Evolutionary conservation across 73 alveolate genomes (phyloP).

Genomic region (Tetrahymena borealis): DNA sequence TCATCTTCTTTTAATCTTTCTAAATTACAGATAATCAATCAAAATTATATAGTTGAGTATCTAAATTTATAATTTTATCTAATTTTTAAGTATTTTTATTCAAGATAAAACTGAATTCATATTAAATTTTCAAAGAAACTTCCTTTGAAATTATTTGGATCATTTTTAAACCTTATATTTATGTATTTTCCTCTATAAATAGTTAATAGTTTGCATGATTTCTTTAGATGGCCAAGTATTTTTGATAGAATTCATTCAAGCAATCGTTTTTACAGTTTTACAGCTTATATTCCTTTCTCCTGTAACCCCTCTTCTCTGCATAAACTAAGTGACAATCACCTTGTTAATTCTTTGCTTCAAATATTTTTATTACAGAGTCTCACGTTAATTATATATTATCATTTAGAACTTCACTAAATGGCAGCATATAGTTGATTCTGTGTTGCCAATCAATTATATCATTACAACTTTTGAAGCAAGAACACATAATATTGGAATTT

Average conservation of each 20-base stretch:
- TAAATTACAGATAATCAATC: too few relatives aligned
- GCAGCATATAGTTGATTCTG: background rate
- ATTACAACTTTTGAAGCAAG: background rate
- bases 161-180: too few relatives aligned
- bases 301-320: background rate
- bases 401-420: background rate
- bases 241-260: background rate
- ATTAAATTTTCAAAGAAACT: too few relatives aligned
- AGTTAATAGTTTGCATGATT: background rate
- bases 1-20: too few relatives aligned
- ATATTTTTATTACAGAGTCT: background rate
- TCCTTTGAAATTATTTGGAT: too few relatives aligned
- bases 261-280: background rate
- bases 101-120: too few relatives aligned
- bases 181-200: too few relatives aligned
- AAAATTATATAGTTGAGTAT: too few relatives aligned
- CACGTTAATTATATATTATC: background rate
- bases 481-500: background rate
- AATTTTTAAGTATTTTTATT: too few relatives aligned
- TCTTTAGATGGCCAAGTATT: background rate
- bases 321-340: background rate
- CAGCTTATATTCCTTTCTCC: background rate
- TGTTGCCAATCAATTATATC: background rate
- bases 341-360: background rate
- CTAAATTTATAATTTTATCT: too few relatives aligned